Base-by-base conservation (phyloP, 331 rosid genomes). In the Prunus yedoensis region DNA sequence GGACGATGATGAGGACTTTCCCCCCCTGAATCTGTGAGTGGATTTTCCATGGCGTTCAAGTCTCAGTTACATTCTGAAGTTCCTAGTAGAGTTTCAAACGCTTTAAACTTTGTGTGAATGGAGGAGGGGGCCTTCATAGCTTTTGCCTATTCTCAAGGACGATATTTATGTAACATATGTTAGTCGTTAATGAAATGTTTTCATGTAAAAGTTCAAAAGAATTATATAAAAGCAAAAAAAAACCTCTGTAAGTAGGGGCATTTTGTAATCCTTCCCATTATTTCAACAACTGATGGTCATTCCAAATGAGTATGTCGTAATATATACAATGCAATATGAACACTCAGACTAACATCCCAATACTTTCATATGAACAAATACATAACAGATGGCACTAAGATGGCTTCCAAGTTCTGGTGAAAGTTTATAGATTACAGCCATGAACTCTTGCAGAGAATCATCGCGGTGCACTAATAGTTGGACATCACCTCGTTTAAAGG, bases 1-100 rank as follows among this genome's bases (percentile, higher is more conserved):
- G 51, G 56, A 74, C 73, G 62, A 78, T 54, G 38, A 52, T 51
- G 14, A 51, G 52, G 75, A 80, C 53, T 64, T 78, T 15, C 86
- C 78, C 4, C 77, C 77, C 20, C 27, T 76, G 76, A 10, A 14
- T 10, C 10, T 15, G 14, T 6, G 46, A 53, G 45, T 35, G 5
- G 28, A 20, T 21, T 14, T 38, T 21, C 13, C 20, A 32, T 15
- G 57, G 57, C 57, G 57, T 16, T 51, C 16, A 43, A 5, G n/a
- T 35, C 41, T 35, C 41, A 1, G 41, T 35, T 23, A 10, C 3
- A 5, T 6, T n/a, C 10, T 4, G n/a, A n/a, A 13, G 9, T 18
- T 32, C 7, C 62, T 1, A 18, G 27, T 51, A 4, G 74, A 28
- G 73, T 15, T 70, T 20, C 21, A 3, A 35, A 5, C 75, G 5